Conservation (phyloP, 2,329 filamentous ascomycete species). For the Colletotrichum sp. region DNA sequence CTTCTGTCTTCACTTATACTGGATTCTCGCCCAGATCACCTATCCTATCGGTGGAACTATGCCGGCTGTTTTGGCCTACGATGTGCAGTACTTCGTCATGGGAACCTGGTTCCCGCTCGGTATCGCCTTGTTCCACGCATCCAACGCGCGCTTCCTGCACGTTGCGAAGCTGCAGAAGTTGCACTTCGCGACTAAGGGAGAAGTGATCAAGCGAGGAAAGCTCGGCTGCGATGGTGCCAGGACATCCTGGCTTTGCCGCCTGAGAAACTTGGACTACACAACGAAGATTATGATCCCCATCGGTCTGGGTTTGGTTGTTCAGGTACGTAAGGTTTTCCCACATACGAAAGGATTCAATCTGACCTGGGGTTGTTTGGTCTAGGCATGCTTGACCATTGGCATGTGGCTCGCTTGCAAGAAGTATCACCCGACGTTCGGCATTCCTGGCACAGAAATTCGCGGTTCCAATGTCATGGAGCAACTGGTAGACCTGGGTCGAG, state of each 20-base stretch:
- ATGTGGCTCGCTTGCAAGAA: conserved; percentile 63
- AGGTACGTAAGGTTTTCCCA: conserved; percentile 40
- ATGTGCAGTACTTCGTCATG: conserved; percentile 64
- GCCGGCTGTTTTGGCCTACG: conserved; percentile 46
- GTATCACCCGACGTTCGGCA: conserved; percentile 59
- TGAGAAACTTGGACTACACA: conserved; percentile 40
- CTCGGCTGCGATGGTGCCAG: conserved; percentile 30
- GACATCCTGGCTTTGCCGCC: conserved; percentile 36
- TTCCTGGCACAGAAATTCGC: conserved; percentile 39
- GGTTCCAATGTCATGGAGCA: conserved; percentile 42
- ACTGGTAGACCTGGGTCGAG: conserved; percentile 45
- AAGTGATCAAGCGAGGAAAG: neutral
- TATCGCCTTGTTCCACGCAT: conserved; percentile 63
- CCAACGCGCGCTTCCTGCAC: conserved; percentile 57
- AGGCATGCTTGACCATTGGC: conserved; percentile 57
- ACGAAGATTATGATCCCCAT: conserved; percentile 50
- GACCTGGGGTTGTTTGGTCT: neutral
- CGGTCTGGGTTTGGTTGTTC: conserved; percentile 50
- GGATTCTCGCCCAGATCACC: conserved; percentile 45
- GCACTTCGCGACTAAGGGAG: neutral
- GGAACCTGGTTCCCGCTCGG: conserved; percentile 62
- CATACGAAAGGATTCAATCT: neutral
- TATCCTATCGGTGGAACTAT: conserved; percentile 47
- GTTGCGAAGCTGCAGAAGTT: conserved; percentile 53
- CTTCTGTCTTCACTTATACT: conserved; percentile 40